These are phyloP conservation scores for Sophora flavescens DNA, from an alignment of 306 rosid genomes.

Conservation along the genomic window DNA sequence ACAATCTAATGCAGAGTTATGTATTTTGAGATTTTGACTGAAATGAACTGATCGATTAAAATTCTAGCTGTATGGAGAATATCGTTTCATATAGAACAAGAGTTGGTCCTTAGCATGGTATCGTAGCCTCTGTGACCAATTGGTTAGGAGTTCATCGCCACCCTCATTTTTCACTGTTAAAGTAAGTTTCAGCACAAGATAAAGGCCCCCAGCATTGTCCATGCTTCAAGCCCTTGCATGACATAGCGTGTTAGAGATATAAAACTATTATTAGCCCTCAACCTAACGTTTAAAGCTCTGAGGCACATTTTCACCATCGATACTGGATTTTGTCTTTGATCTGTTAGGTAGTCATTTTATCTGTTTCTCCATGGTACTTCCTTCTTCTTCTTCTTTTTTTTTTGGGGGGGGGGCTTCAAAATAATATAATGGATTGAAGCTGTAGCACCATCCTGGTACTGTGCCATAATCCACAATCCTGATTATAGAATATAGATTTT, in stretches of 20 bases:
- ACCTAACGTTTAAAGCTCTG: background rate
- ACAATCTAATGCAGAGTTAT: background rate
- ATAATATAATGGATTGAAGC: slow-evolving; percentile 17
- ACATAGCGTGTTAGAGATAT: background rate
- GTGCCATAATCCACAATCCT: background rate
- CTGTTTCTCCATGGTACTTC: too few species aligned
- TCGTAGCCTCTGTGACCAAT: background rate
- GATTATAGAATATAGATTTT: slow-evolving; percentile 37
- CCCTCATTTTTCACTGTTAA: background rate
- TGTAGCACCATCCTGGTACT: slow-evolving; percentile 3
- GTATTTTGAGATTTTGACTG: background rate
- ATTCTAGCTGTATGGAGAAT: background rate
- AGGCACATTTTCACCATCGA: slow-evolving; percentile 6
- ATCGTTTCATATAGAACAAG: background rate
- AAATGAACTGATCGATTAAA: background rate
- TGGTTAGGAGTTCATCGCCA: background rate
- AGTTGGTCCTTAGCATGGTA: background rate
- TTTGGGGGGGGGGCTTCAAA: too few species aligned
- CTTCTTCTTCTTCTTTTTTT: too few species aligned
- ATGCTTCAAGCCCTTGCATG: background rate
- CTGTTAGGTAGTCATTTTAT: background rate
- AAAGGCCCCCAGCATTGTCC: background rate
- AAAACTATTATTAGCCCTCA: background rate
- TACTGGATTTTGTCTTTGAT: slow-evolving; percentile 3
- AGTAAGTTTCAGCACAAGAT: background rate